A percentile compares a stretch with the other conserved stretches of the same genome.
These are phyloP conservation scores for Aspergillus spinulosporus DNA, from an alignment of 2,329 filamentous ascomycete species.

Conservation along the genomic window DNA sequence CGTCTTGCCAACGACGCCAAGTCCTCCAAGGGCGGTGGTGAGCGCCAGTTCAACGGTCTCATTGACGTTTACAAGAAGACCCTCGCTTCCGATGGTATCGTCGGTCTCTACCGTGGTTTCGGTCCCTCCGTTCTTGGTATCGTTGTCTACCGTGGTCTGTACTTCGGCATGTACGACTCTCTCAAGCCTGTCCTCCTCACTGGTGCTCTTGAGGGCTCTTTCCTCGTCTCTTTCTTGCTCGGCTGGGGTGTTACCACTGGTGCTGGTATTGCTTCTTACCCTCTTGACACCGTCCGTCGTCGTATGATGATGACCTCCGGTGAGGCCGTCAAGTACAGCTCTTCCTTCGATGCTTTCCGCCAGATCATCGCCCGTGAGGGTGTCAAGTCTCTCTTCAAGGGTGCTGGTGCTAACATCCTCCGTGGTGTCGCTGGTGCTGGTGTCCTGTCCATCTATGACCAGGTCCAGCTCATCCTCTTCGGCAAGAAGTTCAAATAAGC, in stretches of 20 bases:
- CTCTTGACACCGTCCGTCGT: constrained; percentile 99
- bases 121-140: constrained; percentile 99
- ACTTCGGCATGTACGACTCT: constrained; percentile 99
- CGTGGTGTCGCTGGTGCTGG: constrained; percentile 99
- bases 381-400: constrained; percentile 99
- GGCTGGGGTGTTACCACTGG: constrained; percentile 99
- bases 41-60: constrained; percentile 99
- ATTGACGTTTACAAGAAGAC: constrained; percentile 99
- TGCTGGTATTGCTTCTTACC: constrained; percentile 99
- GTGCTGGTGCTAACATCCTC: constrained; percentile 99
- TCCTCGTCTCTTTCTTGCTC: constrained; percentile 98
- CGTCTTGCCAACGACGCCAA: constrained; percentile 99
- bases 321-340: constrained; percentile 99
- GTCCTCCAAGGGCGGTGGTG: constrained; percentile 91
- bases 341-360: constrained; percentile 88
- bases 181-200: constrained; percentile 98
- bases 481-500: constrained; percentile 81
- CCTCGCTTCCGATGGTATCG: constrained; percentile 95
- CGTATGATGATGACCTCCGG: constrained; percentile 99
- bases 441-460: constrained; percentile 99
- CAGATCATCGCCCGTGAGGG: constrained; percentile 98
- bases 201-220: constrained; percentile 92
- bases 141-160: constrained; percentile 99
- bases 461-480: constrained; percentile 98
- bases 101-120: constrained; percentile 99